phyloP scores from a whole-genome alignment of 2,329 filamentous ascomycete genomes.

The Pseudopyricularia javanii region DNA sequence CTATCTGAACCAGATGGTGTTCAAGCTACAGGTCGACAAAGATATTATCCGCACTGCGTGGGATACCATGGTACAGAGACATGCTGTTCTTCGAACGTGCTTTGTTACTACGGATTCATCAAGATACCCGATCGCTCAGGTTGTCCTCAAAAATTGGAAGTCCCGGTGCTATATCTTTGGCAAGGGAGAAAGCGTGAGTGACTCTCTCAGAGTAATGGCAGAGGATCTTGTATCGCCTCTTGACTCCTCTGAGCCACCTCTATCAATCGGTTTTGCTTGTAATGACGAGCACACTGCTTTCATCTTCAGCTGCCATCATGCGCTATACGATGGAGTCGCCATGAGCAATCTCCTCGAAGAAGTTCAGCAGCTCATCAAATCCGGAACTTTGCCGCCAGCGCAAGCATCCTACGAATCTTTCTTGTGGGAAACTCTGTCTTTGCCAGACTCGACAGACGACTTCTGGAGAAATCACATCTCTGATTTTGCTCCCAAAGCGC shows the following conservation, averaged over 20 bases:
- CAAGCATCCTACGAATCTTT: constrained; percentile 50
- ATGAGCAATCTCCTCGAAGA: constrained; percentile 60
- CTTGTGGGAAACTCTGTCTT: constrained; percentile 41
- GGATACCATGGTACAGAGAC: constrained; percentile 48
- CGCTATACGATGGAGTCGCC: constrained; percentile 75
- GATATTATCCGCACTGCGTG: constrained; percentile 45
- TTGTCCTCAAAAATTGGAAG: constrained; percentile 42
- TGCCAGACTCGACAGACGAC: constrained; percentile 33
- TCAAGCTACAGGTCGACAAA: constrained; percentile 42
- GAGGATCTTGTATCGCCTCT: constrained; percentile 23
- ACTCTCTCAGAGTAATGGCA: constrained; percentile 26
- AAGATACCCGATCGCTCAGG: constrained; percentile 56
- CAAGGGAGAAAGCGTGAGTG: constrained; percentile 15
- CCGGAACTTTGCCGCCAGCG: constrained; percentile 24
- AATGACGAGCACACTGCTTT: constrained; percentile 16
- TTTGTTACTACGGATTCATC: constrained; percentile 55
- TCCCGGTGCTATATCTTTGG: constrained; percentile 27
- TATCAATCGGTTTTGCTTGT: constrained; percentile 29
- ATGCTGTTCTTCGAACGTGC: constrained; percentile 66
- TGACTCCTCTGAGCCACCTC: constrained; percentile 30
- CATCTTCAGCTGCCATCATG: constrained; percentile 56
- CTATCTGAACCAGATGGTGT: constrained; percentile 63
- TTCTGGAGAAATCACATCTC: constrained; percentile 56
- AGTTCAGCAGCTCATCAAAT: constrained; percentile 45
- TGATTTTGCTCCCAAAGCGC: constrained; percentile 26